Base-by-base conservation (phyloP, 2,329 filamentous ascomycete species). In the Mycocentrospora acerina region DNA sequence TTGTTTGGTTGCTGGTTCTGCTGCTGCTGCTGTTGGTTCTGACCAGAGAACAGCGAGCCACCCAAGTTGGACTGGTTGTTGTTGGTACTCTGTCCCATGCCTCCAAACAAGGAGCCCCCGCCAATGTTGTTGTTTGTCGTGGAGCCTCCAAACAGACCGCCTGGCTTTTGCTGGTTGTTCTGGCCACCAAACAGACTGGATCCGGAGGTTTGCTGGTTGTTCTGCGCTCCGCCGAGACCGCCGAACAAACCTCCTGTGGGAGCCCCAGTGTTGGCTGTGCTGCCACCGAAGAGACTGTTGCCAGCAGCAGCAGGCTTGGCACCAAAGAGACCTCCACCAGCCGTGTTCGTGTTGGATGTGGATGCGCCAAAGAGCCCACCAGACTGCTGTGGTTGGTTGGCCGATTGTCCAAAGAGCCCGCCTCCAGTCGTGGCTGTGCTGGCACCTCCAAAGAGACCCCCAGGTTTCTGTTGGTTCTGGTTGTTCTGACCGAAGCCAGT, bases 381-480 rank as follows among this genome's bases (percentile, higher is more conserved):
- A 12, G 68, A 49, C 75, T 64, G 66, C 33, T 59, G 61, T 58
- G 28, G 62, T 42, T 57, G 44, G 37, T 53, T 49, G 16, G 48
- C 35, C 7, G 37, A 40, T 35, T 56, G 49, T 57, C 79, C 79
- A 39, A 83, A 83, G 3, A 81, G 63, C 2, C 77, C 71, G 4
- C 70, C 70, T 5, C 71, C 68, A 10, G 69, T 57, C 24, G 68
- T 59, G 19, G 62, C 51, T 18, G 53, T 50, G 32, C 44, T 51
- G 6, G 47, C 38, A 15, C 46, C 40, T 16, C 65, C 65, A 24
- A 69, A 68, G 3, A 67, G 49, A 11, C 61, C 57, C 15, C 56
- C 57, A 10, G 72, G 70, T 45, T 75, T 66, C 33, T 60, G 57
- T 37, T 66, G 62, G 18, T 60, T 62, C 22, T 66, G 56, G 28